Percentiles rank a stretch among this genome's conserved stretches.
Conservation (phyloP, 768 basidiomycete species). For the Heimioporus sp. region DNA sequence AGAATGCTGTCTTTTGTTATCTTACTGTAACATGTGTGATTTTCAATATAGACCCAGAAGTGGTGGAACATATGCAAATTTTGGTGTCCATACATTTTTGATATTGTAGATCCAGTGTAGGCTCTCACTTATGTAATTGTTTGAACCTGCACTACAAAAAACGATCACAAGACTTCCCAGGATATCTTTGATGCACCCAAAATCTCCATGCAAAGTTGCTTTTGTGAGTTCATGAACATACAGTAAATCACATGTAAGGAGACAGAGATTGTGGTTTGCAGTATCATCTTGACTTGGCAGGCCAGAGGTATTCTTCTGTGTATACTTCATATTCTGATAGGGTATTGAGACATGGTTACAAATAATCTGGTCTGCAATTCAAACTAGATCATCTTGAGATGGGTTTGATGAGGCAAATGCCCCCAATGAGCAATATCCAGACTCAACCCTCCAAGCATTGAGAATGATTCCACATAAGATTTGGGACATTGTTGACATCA, state of each 20-base stretch:
- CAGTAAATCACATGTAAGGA: slow-evolving; percentile 31
- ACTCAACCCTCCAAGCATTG: slow-evolving; percentile 30
- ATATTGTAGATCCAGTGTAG: slow-evolving; percentile 19
- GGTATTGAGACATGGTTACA: slow-evolving; percentile 11
- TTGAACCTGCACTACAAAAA: slow-evolving; percentile 16
- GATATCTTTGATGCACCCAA: slow-evolving; percentile 32
- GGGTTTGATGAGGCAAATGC: slow-evolving; percentile 27
- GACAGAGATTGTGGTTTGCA: slow-evolving; percentile 22
- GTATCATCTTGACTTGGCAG: neutral
- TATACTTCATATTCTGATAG: neutral
- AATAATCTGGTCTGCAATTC: slow-evolving; percentile 20
- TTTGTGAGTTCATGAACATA: slow-evolving; percentile 27
- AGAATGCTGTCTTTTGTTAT: slow-evolving; percentile 38
- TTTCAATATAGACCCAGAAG: too few relatives aligned
- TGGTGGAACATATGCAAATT: slow-evolving; percentile 32
- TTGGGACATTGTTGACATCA: slow-evolving; percentile 21
- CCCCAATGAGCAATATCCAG: slow-evolving; percentile 8
- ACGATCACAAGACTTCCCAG: slow-evolving; percentile 14
- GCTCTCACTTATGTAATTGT: slow-evolving; percentile 20
- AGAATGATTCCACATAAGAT: slow-evolving; percentile 34
- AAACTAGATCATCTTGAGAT: slow-evolving; percentile 8
- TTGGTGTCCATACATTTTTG: slow-evolving; percentile 32
- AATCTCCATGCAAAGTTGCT: slow-evolving; percentile 31
- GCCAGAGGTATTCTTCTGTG: neutral
- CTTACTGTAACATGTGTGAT: slow-evolving; percentile 13